These are phyloP conservation scores for Borovskyia barvae DNA, from an alignment of 208 protist species.

Conservation along the genomic window DNA sequence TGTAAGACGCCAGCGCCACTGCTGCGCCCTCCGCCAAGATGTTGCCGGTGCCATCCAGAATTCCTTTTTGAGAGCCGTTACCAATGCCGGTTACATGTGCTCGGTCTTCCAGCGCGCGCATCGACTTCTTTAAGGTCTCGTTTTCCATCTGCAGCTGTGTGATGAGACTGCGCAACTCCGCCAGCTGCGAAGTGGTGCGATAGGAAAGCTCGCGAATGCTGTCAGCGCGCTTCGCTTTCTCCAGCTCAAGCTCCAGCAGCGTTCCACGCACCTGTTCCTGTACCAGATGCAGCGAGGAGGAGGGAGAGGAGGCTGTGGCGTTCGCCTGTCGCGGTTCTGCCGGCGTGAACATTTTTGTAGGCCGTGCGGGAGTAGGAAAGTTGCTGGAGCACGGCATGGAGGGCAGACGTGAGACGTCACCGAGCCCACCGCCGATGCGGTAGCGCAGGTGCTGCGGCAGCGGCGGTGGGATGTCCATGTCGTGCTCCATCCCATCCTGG, in stretches of 20 bases:
- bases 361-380: no score
- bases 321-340: no score
- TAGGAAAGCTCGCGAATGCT: conserved; percentile 49
- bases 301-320: no score
- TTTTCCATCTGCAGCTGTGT: conserved; percentile 68
- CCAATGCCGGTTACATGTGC: conserved; percentile 12
- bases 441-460: conserved; percentile 35
- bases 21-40: neutral
- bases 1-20: neutral
- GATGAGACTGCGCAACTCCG: conserved; percentile 49
- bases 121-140: conserved; percentile 39
- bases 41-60: neutral
- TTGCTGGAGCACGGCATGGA: no score
- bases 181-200: conserved; percentile 37
- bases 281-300: conserved; percentile 29
- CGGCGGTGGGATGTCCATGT: conserved; percentile 29
- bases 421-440: no score
- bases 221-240: conserved; percentile 60
- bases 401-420: no score
- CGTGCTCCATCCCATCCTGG: conserved; percentile 12
- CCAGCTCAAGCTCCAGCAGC: conserved; percentile 65
- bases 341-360: no score
- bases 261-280: conserved; percentile 55
- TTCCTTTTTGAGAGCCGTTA: neutral
- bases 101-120: conserved; percentile 51